Evolutionary conservation across 2,329 filamentous ascomycete species (phyloP), one percentile per base, ranked within the genome.

Genomic region (Pestalotiopsis sp.): DNA sequence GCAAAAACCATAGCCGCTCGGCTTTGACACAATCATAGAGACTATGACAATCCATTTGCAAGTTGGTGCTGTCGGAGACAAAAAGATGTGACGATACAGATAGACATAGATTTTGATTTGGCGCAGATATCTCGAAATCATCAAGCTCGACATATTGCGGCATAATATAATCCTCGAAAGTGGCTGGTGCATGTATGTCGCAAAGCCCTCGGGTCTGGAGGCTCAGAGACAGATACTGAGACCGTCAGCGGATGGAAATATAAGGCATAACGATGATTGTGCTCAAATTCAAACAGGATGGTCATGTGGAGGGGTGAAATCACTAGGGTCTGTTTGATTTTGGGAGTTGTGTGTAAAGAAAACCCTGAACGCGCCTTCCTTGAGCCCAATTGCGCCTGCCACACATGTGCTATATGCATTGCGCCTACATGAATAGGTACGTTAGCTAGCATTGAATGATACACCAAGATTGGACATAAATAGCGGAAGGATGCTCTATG

Each of bases 81-180:
- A 64, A 70, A 4, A 70, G 39, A 38, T 66, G 59, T 12, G 68
- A 63, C 6, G 57, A 49, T 7, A 68, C 68, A 14, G 49, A 68
- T 1, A 70, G 45, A 7, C 56, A 52, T 11, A 70, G n/a, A 14
- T 49, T 63, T 11, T 39, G 27, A 20, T 23, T 17, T 27, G 66
- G 62, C 3, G 39, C 31, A 23, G 66, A 66, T 56, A 70, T n/a
- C 2, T 62, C 36, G 7, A 70, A 66, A 17, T 49, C 38, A 12
- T 63, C 56, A 2, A 70, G 38, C 27, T 66, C 64, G 31, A 68
- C 13, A n/a, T 39, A 49, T 39, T 68, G 38, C 13, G 66, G 38
- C 68, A 69, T 68, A 52, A 2, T 36, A 25, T 5, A 27, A 12
- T 13, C 23, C 9, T n/a, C 38, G 4, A 23, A 62, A 5, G 17